Conservation (phyloP, 2,329 filamentous ascomycete species). For the Apiospora aurea region DNA sequence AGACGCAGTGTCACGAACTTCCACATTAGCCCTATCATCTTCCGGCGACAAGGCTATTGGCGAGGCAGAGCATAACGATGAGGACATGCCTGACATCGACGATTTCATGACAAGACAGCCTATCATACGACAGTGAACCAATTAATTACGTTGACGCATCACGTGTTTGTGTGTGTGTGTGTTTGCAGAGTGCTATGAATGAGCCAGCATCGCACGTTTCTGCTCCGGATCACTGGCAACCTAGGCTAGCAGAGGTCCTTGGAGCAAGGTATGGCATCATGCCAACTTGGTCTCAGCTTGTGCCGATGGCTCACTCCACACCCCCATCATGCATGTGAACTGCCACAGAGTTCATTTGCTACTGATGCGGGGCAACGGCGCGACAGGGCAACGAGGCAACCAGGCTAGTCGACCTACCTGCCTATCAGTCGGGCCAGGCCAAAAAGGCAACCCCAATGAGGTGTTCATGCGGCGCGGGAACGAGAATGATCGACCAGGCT, state of each 20-base stretch:
- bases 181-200: neutral
- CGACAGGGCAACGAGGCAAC: neutral
- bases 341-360: neutral
- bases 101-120: neutral
- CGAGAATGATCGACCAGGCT: neutral
- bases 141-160: neutral
- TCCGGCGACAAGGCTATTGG: neutral
- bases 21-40: neutral
- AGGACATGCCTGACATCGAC: constrained; percentile 12
- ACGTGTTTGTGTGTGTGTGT: neutral
- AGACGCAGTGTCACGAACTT: neutral
- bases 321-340: neutral
- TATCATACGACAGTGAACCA: constrained; percentile 7
- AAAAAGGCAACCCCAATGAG: neutral
- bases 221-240: neutral
- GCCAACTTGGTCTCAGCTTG: neutral
- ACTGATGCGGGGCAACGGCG: neutral
- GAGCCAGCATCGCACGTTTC: neutral
- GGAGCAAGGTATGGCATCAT: neutral
- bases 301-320: neutral
- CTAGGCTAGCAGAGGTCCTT: neutral
- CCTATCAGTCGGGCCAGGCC: neutral
- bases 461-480: neutral
- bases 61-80: constrained; percentile 3
- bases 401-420: neutral